Base-by-base conservation (phyloP, 75 land plant genomes). In the Picea glauca region DNA sequence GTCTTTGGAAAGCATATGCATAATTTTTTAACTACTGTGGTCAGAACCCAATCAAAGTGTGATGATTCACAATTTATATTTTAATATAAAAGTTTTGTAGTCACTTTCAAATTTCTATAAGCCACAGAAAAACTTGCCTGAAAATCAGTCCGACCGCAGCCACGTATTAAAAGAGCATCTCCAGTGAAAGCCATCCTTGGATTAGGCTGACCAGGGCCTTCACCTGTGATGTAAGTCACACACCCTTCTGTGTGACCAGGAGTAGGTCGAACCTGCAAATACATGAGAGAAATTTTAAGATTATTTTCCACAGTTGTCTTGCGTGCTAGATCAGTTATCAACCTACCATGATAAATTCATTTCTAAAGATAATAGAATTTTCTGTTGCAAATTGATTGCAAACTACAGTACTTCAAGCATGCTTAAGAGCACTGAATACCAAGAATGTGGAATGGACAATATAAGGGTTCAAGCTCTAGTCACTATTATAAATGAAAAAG, bases 61-160 rank as follows among this genome's bases (percentile, higher is more conserved):
- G 40, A 17, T 35, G 70, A 66, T 66, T 5, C 32, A 66, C 9
- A 66, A 20, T 17, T 8, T 33, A 66, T 17, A 33, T 32, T 20
- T 70, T n/a, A 43, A 40, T 40, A n/a, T n/a, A 50, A 20, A 70
- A 70, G 4, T 8, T 12, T 3, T 70, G 43, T 17, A 35, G 1
- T 38, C 9, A 43, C 40, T 40, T 43, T 5, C 74, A 70, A 43
- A 58, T 4, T 26, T 26, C 31, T 17, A 26, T 57, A 17, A 72
- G 46, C 33, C 46, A 13, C 0, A 1, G 23, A 50, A 56, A 20
- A 14, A 11, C 68, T 21, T 80, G 89, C 99, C 91, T 97, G 99
- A 81, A 97, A 97, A 87, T 97, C 99, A 68, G 99, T 97, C 58
- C 99, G 91, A 62, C 99, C 99, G 84, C 99, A 97, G 26, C 99